Evolutionary conservation across 257 asterid genomes (phyloP).

Genomic region (Schizonepeta tenuifolia): DNA sequence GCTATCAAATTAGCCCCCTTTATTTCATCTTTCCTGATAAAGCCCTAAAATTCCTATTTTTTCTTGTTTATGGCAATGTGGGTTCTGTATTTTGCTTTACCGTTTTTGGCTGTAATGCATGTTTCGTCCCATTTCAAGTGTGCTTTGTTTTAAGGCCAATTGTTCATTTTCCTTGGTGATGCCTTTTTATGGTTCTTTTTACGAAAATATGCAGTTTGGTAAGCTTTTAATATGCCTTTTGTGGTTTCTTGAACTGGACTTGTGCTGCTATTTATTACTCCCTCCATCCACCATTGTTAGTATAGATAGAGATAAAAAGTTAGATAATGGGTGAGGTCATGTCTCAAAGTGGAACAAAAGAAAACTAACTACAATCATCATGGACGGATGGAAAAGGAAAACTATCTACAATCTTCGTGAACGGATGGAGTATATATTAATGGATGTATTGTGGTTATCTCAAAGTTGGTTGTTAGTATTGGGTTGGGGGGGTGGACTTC

Average conservation of each 20-base stretch:
- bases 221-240: constrained; percentile 13
- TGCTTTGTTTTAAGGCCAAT: constrained; percentile 1
- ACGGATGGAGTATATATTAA: not conserved
- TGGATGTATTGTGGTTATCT: constrained; percentile 6
- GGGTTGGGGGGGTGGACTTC: not conserved
- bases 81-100: constrained; percentile 20
- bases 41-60: constrained; percentile 16
- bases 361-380: too few species aligned
- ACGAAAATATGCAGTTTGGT: constrained; percentile 15
- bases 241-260: constrained; percentile 12
- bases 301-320: too few species aligned
- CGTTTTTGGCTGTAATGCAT: not conserved
- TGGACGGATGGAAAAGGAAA: too few species aligned
- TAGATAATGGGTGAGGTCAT: too few species aligned
- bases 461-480: not conserved
- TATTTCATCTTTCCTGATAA: constrained; percentile 17
- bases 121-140: not conserved
- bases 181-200: not conserved
- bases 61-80: constrained; percentile 27
- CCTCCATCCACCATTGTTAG: too few species aligned
- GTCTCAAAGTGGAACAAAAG: too few species aligned
- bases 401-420: too few species aligned
- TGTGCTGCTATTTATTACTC: too few species aligned
- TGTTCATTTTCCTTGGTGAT: constrained; percentile 3
- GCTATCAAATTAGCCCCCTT: not conserved